These are phyloP conservation scores for Fusarium mundagurra DNA, from an alignment of 2,329 filamentous ascomycete species.

Conservation along the genomic window DNA sequence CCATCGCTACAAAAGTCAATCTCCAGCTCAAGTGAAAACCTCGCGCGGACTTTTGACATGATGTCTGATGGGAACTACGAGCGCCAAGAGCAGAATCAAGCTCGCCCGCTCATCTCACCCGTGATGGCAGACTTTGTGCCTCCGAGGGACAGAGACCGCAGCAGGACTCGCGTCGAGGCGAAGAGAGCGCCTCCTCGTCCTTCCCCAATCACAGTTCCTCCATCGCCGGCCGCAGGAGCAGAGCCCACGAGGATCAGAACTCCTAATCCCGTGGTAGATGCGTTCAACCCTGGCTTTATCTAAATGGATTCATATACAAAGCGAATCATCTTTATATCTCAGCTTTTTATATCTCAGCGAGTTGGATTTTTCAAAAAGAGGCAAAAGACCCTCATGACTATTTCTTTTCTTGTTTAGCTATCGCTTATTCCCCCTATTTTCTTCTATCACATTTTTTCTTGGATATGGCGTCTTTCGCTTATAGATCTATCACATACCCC, in stretches of 20 bases:
- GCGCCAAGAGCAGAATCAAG: not conserved
- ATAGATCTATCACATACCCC: conserved; percentile 35
- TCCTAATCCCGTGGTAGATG: conserved; percentile 37
- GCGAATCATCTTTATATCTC: not conserved
- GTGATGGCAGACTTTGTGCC: conserved; percentile 44
- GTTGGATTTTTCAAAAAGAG: conserved; percentile 14
- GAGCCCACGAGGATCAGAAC: conserved; percentile 25
- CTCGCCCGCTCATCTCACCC: conserved; percentile 45
- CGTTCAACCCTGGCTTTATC: conserved; percentile 41
- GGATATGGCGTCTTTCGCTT: conserved; percentile 28
- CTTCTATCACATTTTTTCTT: not conserved
- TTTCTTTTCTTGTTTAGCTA: conserved; percentile 11
- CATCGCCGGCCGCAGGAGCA: conserved; percentile 23
- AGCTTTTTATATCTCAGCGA: not conserved
- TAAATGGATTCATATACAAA: conserved; percentile 1
- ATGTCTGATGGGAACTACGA: conserved; percentile 21
- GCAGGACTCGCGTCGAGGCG: conserved; percentile 44
- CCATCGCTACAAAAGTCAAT: conserved; percentile 49
- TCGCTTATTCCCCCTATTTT: conserved; percentile 10
- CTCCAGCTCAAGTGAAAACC: conserved; percentile 46
- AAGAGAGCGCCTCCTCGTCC: conserved; percentile 48
- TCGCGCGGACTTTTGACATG: conserved; percentile 47
- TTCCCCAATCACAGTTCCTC: conserved; percentile 44
- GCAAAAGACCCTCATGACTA: conserved; percentile 21
- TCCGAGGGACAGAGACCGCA: conserved; percentile 25